Evolutionary conservation across 208 protist genomes (phyloP).

Genomic region (Ichthyophonus hoferi): DNA sequence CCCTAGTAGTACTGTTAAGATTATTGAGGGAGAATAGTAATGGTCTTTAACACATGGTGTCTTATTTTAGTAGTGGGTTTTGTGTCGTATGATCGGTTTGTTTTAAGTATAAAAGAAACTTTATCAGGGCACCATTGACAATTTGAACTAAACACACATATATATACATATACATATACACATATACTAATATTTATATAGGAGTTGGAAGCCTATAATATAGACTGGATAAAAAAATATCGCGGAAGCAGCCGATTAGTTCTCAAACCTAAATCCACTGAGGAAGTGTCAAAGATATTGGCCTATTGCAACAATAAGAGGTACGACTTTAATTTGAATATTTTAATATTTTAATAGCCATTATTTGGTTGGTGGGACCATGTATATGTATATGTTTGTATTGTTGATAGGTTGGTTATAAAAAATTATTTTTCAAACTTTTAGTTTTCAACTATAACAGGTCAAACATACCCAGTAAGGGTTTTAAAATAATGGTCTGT

Average conservation of each 20-base stretch:
- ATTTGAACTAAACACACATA: neutral
- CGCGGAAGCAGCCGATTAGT: conserved; percentile 49
- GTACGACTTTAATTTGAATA: conserved; percentile 1
- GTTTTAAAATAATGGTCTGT: neutral
- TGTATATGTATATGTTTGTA: neutral
- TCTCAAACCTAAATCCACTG: conserved; percentile 60
- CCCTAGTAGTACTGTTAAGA: no score
- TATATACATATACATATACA: conserved; percentile 1
- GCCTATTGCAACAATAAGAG: conserved; percentile 79
- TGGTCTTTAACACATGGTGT: neutral
- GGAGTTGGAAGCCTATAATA: conserved; percentile 47
- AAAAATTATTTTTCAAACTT: neutral
- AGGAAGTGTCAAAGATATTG: conserved; percentile 74
- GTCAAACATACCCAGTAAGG: neutral
- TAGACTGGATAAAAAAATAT: conserved; percentile 66
- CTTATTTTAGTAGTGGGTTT: no score
- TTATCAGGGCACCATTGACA: no score
- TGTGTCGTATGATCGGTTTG: no score
- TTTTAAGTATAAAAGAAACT: no score
- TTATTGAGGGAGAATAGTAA: no score
- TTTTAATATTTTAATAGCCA: neutral
- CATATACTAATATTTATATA: neutral
- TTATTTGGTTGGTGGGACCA: no score
- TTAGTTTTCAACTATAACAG: neutral
- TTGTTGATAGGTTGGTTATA: no score